Evolutionary conservation across 2,329 filamentous ascomycete species (phyloP).

Genomic region (Paecilomyces sp.): DNA sequence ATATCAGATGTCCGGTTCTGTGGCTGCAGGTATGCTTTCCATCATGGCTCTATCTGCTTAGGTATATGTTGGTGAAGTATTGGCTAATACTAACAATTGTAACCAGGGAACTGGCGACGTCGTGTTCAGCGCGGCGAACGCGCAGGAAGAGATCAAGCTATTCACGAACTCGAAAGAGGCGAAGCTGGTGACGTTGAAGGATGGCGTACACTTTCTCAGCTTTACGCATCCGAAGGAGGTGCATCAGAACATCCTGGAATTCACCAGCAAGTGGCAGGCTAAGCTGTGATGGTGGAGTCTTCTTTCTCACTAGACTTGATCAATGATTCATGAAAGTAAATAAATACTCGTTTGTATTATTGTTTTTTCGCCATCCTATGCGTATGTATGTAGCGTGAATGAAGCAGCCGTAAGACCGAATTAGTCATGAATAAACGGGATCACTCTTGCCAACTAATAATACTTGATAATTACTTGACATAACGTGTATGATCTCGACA

Average conservation of each 20-base stretch:
- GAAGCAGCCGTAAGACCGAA: not conserved
- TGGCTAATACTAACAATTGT: constrained; percentile 18
- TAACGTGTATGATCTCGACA: too few relatives aligned
- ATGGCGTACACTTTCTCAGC: constrained; percentile 41
- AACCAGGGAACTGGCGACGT: constrained; percentile 6
- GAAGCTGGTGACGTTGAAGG: constrained; percentile 32
- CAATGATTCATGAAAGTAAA: too few relatives aligned
- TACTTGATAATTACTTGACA: too few relatives aligned
- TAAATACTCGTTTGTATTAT: too few relatives aligned
- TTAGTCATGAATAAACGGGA: not conserved
- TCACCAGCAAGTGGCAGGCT: constrained; percentile 2
- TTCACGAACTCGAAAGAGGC: constrained; percentile 37
- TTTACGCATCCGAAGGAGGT: constrained; percentile 38
- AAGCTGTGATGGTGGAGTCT: not conserved
- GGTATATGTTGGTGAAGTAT: constrained; percentile 15
- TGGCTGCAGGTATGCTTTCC: constrained; percentile 39
- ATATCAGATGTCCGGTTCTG: constrained; percentile 41
- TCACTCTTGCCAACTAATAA: not conserved
- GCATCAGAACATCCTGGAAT: constrained; percentile 4
- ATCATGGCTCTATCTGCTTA: constrained; percentile 9
- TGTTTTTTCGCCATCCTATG: too few relatives aligned
- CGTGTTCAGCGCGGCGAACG: constrained; percentile 7
- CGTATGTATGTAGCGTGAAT: too few relatives aligned
- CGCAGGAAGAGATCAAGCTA: constrained; percentile 37
- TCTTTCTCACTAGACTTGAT: not conserved